These are phyloP conservation scores for Nothophaeocryptopus gaeumannii DNA, from an alignment of 2,329 filamentous ascomycete species.

Conservation along the genomic window DNA sequence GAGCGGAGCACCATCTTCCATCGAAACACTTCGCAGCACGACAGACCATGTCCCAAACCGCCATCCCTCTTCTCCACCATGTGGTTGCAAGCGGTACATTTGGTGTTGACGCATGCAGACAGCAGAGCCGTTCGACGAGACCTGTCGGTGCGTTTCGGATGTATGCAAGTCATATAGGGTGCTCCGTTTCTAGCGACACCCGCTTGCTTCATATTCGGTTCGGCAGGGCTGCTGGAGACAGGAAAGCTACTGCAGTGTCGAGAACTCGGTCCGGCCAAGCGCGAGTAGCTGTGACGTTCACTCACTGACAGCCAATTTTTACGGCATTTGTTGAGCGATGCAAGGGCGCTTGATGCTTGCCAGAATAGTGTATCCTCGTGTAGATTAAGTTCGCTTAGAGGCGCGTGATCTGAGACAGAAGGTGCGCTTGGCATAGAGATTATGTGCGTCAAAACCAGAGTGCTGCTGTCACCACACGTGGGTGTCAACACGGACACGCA, in stretches of 20 bases:
- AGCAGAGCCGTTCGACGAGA: no score
- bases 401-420: slow-evolving; percentile 18
- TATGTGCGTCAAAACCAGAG: neutral
- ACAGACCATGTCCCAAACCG: neutral
- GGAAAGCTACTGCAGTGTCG: slow-evolving; percentile 8
- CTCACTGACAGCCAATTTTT: slow-evolving; percentile 7
- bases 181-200: neutral
- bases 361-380: slow-evolving; percentile 12
- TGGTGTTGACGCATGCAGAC: no score
- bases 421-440: neutral
- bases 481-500: no score
- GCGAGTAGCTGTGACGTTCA: neutral
- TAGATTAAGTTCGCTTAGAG: slow-evolving; percentile 20
- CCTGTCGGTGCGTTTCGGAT: slow-evolving; percentile 36
- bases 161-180: slow-evolving; percentile 8
- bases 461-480: no score
- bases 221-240: slow-evolving; percentile 3
- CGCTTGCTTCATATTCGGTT: slow-evolving; percentile 8
- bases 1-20: slow-evolving; percentile 13
- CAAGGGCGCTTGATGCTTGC: slow-evolving; percentile 5
- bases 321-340: slow-evolving; percentile 1
- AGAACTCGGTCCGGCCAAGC: slow-evolving; percentile 7
- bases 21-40: slow-evolving; percentile 5
- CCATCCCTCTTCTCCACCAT: slow-evolving; percentile 33
- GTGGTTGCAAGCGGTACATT: slow-evolving; percentile 32